Evolutionary conservation across 225 moss, liverwort and hornwort species (phyloP).

Genomic region (Sphagnum tenellum): DNA sequence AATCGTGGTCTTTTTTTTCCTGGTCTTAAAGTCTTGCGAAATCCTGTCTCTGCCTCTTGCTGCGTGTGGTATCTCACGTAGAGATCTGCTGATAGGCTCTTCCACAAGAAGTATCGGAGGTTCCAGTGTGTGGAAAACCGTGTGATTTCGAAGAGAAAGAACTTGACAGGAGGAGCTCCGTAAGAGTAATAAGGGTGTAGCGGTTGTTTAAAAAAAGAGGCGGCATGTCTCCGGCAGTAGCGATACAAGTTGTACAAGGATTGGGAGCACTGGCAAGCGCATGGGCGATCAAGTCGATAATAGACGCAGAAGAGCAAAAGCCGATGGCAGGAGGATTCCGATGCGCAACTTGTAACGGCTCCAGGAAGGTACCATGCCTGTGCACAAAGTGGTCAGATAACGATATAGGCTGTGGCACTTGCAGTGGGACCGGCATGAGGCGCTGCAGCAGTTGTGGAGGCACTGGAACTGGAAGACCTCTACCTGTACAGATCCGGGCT

Average conservation of each 20-base stretch:
- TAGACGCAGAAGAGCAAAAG: conserved; percentile 72
- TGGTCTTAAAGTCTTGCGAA: too few species aligned
- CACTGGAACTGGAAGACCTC: conserved; percentile 64
- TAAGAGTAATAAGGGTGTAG: too few species aligned
- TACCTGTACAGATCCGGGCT: conserved; percentile 84
- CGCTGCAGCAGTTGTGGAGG: conserved; percentile 77
- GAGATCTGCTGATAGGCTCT: too few species aligned
- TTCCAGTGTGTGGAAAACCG: too few species aligned
- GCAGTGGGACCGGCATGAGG: conserved; percentile 79
- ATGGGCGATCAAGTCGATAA: conserved; percentile 74
- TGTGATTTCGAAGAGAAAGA: too few species aligned
- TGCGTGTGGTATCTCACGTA: too few species aligned
- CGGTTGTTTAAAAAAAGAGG: too few species aligned
- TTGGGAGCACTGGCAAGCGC: conserved; percentile 67
- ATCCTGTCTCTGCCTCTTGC: too few species aligned
- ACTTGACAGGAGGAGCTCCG: too few species aligned
- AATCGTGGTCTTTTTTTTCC: too few species aligned
- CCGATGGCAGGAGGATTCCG: conserved; percentile 53
- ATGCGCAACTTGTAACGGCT: conserved; percentile 69
- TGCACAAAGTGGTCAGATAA: conserved; percentile 85
- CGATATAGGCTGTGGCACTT: conserved; percentile 75
- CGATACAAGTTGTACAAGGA: conserved; percentile 73
- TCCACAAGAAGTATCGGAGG: too few species aligned
- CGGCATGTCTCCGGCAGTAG: conserved; percentile 63
- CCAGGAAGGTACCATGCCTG: conserved; percentile 70